Conservation (phyloP, 2,329 filamentous ascomycete genomes). For the Sclerotinia sclerotiorum region DNA sequence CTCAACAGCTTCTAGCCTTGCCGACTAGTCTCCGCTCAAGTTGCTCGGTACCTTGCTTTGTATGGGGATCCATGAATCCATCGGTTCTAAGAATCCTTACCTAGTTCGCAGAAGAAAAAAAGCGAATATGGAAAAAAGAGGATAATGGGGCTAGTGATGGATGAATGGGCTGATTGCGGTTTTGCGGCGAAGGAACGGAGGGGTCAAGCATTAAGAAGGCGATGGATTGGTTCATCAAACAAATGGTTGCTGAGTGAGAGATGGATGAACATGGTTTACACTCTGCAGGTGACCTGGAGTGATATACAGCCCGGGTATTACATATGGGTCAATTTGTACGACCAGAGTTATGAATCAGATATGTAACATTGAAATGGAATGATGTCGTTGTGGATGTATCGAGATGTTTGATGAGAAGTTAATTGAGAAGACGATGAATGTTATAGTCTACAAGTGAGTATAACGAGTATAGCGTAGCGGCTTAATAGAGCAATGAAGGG, state of each 20-base stretch:
- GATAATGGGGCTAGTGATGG: not conserved
- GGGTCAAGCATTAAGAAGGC: not conserved
- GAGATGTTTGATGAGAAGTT: not conserved
- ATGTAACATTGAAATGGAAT: constrained; percentile 9
- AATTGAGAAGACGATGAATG: not conserved
- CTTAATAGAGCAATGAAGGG: not conserved
- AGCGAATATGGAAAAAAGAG: not conserved
- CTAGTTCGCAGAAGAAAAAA: constrained; percentile 13
- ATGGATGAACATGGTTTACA: constrained; percentile 9
- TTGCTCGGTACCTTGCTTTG: constrained; percentile 12
- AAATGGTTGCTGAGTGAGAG: constrained; percentile 19
- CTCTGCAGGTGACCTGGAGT: constrained; percentile 12
- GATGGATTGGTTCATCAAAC: constrained; percentile 3
- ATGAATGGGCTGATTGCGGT: not conserved
- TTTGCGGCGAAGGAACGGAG: not conserved
- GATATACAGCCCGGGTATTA: constrained; percentile 8
- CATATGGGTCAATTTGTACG: not conserved
- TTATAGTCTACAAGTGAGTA: not conserved
- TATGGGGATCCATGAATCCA: constrained; percentile 18
- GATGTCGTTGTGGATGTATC: not conserved
- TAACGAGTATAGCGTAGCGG: not conserved
- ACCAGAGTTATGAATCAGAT: constrained; percentile 6
- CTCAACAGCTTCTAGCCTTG: constrained; percentile 19
- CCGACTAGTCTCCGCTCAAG: constrained; percentile 1
- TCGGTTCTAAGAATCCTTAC: constrained; percentile 21